Conservation (phyloP, 2,329 filamentous ascomycete species). For the Colletotrichum caudatum region DNA sequence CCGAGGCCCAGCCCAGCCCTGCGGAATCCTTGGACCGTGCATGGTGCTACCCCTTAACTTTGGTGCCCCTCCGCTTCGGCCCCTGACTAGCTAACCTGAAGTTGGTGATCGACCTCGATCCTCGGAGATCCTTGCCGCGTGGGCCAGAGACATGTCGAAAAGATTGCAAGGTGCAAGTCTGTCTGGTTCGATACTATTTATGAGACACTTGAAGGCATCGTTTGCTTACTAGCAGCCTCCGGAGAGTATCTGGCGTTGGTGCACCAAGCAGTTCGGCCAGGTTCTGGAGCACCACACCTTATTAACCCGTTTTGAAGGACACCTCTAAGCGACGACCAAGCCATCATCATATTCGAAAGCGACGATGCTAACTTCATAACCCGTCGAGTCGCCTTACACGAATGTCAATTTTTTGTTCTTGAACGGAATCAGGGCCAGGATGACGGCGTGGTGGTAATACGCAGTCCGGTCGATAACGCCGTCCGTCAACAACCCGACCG, state of each 20-base stretch:
- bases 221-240: not conserved
- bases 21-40: conserved; percentile 35
- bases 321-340: too few relatives aligned
- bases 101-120: not conserved
- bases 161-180: too few relatives aligned
- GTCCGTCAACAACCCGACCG: conserved; percentile 55
- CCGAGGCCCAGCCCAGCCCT: conserved; percentile 32
- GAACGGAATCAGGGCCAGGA: conserved; percentile 57
- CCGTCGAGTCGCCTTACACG: not conserved
- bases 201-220: not conserved
- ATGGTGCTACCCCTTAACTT: conserved; percentile 36
- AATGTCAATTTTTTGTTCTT: conserved; percentile 53
- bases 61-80: conserved; percentile 18
- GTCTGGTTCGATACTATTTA: not conserved
- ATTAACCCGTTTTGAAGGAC: not conserved
- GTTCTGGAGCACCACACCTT: not conserved
- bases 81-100: conserved; percentile 8
- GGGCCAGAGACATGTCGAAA: not conserved
- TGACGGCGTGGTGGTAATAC: conserved; percentile 55
- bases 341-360: not conserved
- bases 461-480: conserved; percentile 52
- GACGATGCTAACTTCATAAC: too few relatives aligned
- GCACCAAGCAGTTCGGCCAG: not conserved
- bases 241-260: not conserved
- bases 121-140: not conserved